These are phyloP conservation scores for Chlorella sp. DNA, from an alignment of 139 green algal species.

Conservation along the genomic window DNA sequence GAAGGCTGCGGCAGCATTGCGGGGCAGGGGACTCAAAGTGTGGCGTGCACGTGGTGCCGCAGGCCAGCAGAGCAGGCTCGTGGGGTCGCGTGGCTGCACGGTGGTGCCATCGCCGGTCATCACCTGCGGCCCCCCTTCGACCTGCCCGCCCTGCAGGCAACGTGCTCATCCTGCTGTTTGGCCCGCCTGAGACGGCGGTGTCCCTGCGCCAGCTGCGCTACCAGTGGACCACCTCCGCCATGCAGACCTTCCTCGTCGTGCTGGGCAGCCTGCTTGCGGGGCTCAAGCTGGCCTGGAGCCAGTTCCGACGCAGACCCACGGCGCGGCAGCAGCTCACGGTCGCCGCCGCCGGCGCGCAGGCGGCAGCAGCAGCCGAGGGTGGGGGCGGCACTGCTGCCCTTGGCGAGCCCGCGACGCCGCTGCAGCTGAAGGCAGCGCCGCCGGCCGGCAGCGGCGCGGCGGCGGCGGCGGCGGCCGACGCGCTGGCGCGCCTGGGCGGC, in stretches of 20 bases:
- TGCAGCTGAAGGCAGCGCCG: background rate
- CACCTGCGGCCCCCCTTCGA: too few species aligned
- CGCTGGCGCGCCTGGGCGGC: background rate
- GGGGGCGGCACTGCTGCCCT: background rate
- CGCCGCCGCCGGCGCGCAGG: background rate
- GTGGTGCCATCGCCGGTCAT: too few species aligned
- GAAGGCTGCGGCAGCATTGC: too few species aligned
- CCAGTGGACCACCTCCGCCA: constrained; percentile 45
- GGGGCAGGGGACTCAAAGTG: too few species aligned
- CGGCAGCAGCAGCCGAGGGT: background rate
- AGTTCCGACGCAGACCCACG: background rate
- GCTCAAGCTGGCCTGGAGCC: background rate
- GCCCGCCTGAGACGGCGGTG: constrained; percentile 44
- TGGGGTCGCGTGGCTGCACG: too few species aligned
- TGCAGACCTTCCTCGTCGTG: constrained; percentile 42
- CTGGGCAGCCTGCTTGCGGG: constrained; percentile 34
- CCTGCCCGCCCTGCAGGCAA: constrained; percentile 32
- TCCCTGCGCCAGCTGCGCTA: constrained; percentile 40
- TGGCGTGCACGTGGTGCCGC: too few species aligned
- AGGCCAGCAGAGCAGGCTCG: too few species aligned
- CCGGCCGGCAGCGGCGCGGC: background rate
- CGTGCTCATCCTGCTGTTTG: constrained; percentile 47
- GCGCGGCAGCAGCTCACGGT: background rate
- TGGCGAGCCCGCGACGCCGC: too few species aligned
- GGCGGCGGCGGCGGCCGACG: background rate